Base-by-base conservation (phyloP, 306 rosid species). In the Chamaecrista fasciculata region DNA sequence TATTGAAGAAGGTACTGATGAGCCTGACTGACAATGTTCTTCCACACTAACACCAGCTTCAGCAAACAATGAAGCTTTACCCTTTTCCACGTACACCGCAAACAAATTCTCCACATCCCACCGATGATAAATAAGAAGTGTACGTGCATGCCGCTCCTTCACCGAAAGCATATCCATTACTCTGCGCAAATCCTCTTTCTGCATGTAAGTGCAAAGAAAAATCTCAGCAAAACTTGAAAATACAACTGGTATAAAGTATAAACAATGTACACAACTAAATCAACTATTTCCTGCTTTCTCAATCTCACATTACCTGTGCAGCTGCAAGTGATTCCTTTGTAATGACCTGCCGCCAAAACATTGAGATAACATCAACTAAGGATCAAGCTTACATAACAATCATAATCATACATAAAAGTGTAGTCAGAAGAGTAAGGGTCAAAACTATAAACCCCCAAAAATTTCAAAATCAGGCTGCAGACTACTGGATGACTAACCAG, bases 71-170 rank as follows among this genome's bases (percentile, higher is more conserved):
- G 20, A 37, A 7, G 51, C 4, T 66, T 74, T 85, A 33, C 96
- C 99, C 46, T 57, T 87, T 50, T 91, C 97, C 3, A 91, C 96
- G 62, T 80, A 83, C 63, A 88, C 91, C 0, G 80, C 85, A 74
- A 82, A 80, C 78, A 94, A 73, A 43, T 76, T 80, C 74, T 91
- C 96, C 26, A 85, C 90, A 82, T 94, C 97, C 99, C 97, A 94
- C 31, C 96, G 89, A 52, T 91, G 80, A 66, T 71, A 85, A 78
- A 94, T 94, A 37, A 94, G 99, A 67, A 94, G 63, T 2, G 95
- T 89, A 24, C 97, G 91, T 23, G 99, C 96, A 75, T 94, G 96
- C 50, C 87, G 87, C 78, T 86, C 89, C 71, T 78, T 82, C 70
- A 94, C 62, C 2, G 89, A 91, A 7, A 94, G 79, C 86, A 87